phyloP scores from a whole-genome alignment of 2,329 filamentous ascomycete genomes.

The Coniochaeta sp. region DNA sequence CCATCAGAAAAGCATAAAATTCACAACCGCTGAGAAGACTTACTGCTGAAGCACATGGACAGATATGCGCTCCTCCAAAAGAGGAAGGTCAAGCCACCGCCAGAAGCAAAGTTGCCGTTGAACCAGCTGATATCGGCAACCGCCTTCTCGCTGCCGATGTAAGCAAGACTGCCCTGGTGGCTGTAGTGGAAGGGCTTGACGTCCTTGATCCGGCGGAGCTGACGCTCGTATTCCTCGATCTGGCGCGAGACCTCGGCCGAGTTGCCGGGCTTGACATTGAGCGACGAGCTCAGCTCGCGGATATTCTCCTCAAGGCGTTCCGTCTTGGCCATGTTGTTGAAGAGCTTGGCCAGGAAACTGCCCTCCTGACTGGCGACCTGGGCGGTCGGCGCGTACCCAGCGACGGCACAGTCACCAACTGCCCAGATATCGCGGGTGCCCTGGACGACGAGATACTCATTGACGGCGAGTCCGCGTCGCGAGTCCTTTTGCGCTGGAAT shows the following conservation, averaged over 20 bases:
- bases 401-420: slow-evolving; percentile 92
- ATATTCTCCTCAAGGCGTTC: slow-evolving; percentile 74
- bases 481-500: slow-evolving; percentile 95
- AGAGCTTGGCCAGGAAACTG: slow-evolving; percentile 85
- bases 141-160: slow-evolving; percentile 94
- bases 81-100: slow-evolving; percentile 89
- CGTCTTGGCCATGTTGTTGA: slow-evolving; percentile 99
- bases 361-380: slow-evolving; percentile 96
- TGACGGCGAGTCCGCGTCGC: slow-evolving; percentile 87
- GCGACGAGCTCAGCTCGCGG: slow-evolving; percentile 53
- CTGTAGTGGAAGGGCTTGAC: slow-evolving; percentile 98
- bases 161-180: slow-evolving; percentile 92
- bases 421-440: slow-evolving; percentile 97
- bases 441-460: slow-evolving; percentile 98
- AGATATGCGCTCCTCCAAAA: slow-evolving; percentile 98
- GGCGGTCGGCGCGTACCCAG: slow-evolving; percentile 94
- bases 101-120: slow-evolving; percentile 90
- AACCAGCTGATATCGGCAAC: slow-evolving; percentile 97
- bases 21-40: slow-evolving; percentile 27
- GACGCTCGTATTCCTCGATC: slow-evolving; percentile 81
- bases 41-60: slow-evolving; percentile 99
- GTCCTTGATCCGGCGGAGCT: slow-evolving; percentile 83
- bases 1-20: slow-evolving; percentile 5
- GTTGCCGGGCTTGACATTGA: slow-evolving; percentile 56
- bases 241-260: slow-evolving; percentile 61